Base-by-base conservation (phyloP, 2,329 filamentous ascomycete genomes). In the Alternaria solani region DNA sequence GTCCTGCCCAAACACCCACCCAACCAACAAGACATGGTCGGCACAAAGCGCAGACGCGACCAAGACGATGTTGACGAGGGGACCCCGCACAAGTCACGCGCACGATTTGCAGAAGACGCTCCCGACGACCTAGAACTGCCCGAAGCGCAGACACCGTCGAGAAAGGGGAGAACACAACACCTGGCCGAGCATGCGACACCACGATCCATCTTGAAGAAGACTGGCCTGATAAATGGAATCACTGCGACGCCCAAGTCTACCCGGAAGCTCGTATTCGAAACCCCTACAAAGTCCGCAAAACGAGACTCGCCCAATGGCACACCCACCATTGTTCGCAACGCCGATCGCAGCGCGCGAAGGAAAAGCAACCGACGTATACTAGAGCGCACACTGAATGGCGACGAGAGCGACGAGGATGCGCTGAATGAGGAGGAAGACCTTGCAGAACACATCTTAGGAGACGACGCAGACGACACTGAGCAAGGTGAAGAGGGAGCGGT, bases 301-400 rank as follows among this genome's bases (percentile, higher is more conserved):
- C 70, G 74, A 34, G 75, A 79, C 6, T 71, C 70, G 2, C 68
- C 72, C 4, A 67, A 71, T 23, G 75, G 71, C 49, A 92, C 90
- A 1, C 90, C 91, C 0, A 86, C 87, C 38, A 85, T 88, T 66
- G 83, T 86, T 42, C 87, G 85, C 63, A 91, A 92, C 65, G 91
- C 91, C 20, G 93, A 97, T 79, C 88, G 91, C 49, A 97, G 94
- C 5, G 94, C 94, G 2, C 88, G 91, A 70, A 89, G 89, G 72
- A 97, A 97, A 83, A 96, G 92, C 75, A 91, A 91, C 23, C 85
- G 89, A 52, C 87, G 88, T 4, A 81, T 97, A 52, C 89, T 96
- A 38, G 88, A 94, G 72, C 88, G 89, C 43, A 88, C 89, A 7
- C 83, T 91, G 11, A 84, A 85, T 20, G 88, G 86, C 18, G 85